Base-by-base conservation (phyloP, 805 yeast species). In the Cyberlindnera saturnus region DNA sequence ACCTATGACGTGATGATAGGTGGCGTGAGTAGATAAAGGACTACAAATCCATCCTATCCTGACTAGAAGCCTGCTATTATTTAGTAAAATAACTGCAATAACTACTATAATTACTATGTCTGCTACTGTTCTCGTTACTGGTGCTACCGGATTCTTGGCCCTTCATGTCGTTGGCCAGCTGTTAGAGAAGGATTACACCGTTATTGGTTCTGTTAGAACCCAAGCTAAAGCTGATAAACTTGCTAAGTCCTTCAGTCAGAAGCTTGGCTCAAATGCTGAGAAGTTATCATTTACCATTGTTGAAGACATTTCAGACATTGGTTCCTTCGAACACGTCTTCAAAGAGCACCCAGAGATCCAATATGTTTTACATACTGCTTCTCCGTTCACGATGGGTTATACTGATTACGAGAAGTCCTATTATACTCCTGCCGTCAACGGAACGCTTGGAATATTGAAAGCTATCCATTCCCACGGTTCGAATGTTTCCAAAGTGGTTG, bases 291-390 rank as follows among this genome's bases (percentile, higher is more conserved):
- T 71, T 46, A 77, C 65, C 34, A 52, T 77, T n/a, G 75, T 78
- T 18, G 55, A 61, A 4, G 82, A 77, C 50, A 69, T 79, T 39
- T 65, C 66, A 7, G 59, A 60, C 10, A 62, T 53, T 11, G 65
- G 65, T 14, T 75, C 78, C 0, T 74, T 75, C 46, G 73, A 71
- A 42, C 57, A 57, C 5, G 69, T 70, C 1, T 65, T 79, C 50
- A 58, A 69, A 50, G 63, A 62, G 10, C 70, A 72, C 32, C 72
- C 73, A 30, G 81, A 78, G 36, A 71, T 78, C 42, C 63, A 64
- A 10, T 74, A 71, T 28, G 79, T 81, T 37, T 50, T 79, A 33
- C 86, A 80, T 58, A 70, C 81, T 11, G 86, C 86, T 3, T 73
- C 82, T n/a, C 84, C 86, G 10, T 73, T 74, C 56, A 63, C 69